Conservation (phyloP, 192 early-diverging fungal species). For the Haplosporangium gracile region DNA sequence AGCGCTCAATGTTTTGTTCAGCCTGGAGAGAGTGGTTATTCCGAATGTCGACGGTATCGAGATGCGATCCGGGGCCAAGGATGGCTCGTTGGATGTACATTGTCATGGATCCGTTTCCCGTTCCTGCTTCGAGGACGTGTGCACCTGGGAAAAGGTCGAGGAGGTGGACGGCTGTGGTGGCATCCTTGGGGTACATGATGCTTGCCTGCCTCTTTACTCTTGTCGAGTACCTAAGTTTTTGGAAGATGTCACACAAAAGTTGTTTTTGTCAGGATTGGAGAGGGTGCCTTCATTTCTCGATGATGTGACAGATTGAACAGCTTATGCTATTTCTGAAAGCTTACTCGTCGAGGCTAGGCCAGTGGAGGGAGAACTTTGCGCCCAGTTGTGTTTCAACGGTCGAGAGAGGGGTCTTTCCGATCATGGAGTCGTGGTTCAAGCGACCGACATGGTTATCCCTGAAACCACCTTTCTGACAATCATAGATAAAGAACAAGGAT, state of each 20-base stretch:
- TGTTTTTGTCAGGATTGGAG: neutral
- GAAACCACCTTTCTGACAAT: slow-evolving; percentile 10
- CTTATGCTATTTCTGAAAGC: neutral
- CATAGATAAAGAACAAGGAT: neutral
- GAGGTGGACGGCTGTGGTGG: slow-evolving; percentile 65
- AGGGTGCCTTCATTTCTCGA: too few relatives aligned
- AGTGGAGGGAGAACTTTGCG: slow-evolving; percentile 33
- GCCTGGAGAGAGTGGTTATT: slow-evolving; percentile 61
- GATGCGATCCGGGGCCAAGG: slow-evolving; percentile 36
- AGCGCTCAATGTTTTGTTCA: slow-evolving; percentile 59
- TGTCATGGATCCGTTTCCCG: slow-evolving; percentile 75
- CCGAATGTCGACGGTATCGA: slow-evolving; percentile 70
- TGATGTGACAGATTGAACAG: neutral
- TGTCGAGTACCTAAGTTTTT: slow-evolving; percentile 35
- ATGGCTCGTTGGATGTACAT: slow-evolving; percentile 72
- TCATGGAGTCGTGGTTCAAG: slow-evolving; percentile 33
- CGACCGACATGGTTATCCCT: slow-evolving; percentile 30
- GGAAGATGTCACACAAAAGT: neutral
- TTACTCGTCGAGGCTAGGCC: slow-evolving; percentile 53
- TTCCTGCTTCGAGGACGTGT: slow-evolving; percentile 75
- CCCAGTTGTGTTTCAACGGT: slow-evolving; percentile 32
- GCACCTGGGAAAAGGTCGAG: slow-evolving; percentile 70
- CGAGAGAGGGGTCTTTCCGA: slow-evolving; percentile 32
- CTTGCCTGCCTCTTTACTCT: slow-evolving; percentile 47
- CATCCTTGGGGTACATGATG: slow-evolving; percentile 80